Base-by-base conservation (phyloP, 352 stramenopile genomes). In the Phytophthora syringae region DNA sequence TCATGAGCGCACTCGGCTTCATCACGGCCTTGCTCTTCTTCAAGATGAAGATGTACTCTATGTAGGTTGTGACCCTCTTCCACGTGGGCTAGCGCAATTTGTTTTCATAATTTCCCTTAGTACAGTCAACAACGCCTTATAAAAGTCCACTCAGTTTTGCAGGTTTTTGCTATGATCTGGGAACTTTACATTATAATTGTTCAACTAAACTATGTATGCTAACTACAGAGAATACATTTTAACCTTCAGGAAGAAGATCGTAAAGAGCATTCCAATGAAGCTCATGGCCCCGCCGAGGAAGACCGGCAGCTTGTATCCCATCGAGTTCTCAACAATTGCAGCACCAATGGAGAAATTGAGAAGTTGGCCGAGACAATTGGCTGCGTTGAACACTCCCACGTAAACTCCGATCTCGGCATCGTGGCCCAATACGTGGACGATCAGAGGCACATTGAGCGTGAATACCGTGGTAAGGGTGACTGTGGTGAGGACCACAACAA, bases 41-140 rank as follows among this genome's bases (percentile, higher is more conserved):
- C 64, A 74, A 74, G 24, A 72, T 92, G 67, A 80, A 89, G 47
- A 88, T 89, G 80, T 69, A 89, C 57, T 87, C 79, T 28, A 77
- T 92, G 76, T 92, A 80, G 60, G 30, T 5, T 20, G 28, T n/a
- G 28, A 20, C 36, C 16, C 18, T n/a, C 36, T 40, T 32, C 9
- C 5, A 32, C 9, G 27, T 32, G 27, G 9, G 5, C 27, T 32
- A 32, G 27, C 27, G 5, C 9, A 32, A 32, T 32, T 32, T 32
- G 27, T 32, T 32, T 32, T 5, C 27, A 32, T n/a, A n/a, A n/a
- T n/a, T n/a, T n/a, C n/a, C n/a, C n/a, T n/a, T n/a, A n/a, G n/a
- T n/a, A n/a, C n/a, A n/a, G n/a, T n/a, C n/a, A n/a, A n/a, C n/a
- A n/a, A n/a, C n/a, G n/a, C n/a, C n/a, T n/a, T n/a, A n/a, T n/a